Base-by-base conservation (phyloP, 164 flowering plant genomes). In the Warburgia ugandensis region DNA sequence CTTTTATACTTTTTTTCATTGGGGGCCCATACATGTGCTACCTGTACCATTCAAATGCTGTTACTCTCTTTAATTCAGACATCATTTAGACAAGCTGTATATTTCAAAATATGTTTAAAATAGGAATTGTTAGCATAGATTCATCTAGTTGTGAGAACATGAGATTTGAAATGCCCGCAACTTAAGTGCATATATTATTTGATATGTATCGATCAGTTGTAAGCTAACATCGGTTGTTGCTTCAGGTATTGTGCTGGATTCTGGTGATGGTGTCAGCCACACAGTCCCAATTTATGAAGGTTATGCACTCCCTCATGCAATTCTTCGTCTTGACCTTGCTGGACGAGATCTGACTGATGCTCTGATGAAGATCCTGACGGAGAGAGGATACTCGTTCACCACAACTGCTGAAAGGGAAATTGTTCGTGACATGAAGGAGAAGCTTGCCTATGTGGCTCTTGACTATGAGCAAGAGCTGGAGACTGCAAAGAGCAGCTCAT, bases 231-330 rank as follows among this genome's bases (percentile, higher is more conserved):
- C n/a, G n/a, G n/a, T 47, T 17, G 28, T 14, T 29, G 10, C 14
- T 17, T 12, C 10, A 49, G 27, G 74, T 61, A 56, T 52, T 67
- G 56, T 35, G 23, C 55, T 57, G 64, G 64, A 39, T 56, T 47
- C 71, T 45, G 63, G 63, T 33, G 57, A 60, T 45, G 63, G 63
- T 25, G 63, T 60, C 30, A 60, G 63, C 45, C 63, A 60, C 35
- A 60, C 63, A 8, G 63, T 60, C 26, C 63, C 63, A 13, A 60
- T 60, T 12, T 60, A 60, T 45, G 63, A 60, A 37, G 63, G 63
- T 8, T 52, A 60, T 60, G 63, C 52, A 0, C 57, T 60, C 44
- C 63, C 63, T 26, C 63, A 60, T 50, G 63, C 55, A 30, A 50
- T 59, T 30, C 61, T 57, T 29, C 54, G 61, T 28, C 53, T 57